Base-by-base conservation (phyloP, 2,329 filamentous ascomycete genomes). In the Epichloe coenophiala region DNA sequence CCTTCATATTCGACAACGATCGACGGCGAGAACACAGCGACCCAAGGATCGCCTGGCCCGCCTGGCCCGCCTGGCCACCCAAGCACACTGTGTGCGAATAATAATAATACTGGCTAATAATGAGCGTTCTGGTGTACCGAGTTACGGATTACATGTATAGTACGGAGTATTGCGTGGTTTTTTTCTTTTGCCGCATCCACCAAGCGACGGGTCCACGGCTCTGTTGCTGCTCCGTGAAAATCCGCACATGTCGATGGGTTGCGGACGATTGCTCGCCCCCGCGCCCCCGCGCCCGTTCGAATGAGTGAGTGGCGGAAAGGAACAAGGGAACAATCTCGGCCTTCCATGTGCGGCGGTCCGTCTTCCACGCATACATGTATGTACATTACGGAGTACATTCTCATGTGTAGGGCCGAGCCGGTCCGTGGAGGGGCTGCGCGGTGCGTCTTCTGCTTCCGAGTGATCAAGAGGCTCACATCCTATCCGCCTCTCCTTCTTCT, bases 281-380 rank as follows among this genome's bases (percentile, higher is more conserved):
- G 39, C 45, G 31, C 44, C 47, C 40, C 37, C n/a, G 47, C 44
- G 47, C 44, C 21, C 31, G 19, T 38, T 36, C 19, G 9, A 21
- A 19, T 17, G 39, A 41, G 17, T 27, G 23, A 27, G 23, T 41
- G 39, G 40, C 40, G 40, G 45, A 43, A 15, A 13, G 45, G 21
- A 15, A 41, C 43, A 55, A 41, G 42, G 42, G 48, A 55, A 53
- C 46, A 49, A 39, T 49, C 51, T 53, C 51, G 51, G 57, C 54
- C 52, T 59, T 54, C 53, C 52, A 56, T 56, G 53, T 54, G 52
- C 58, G 55, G 54, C 58, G 55, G 54, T 52, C 55, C 57, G 53
- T 60, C 59, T 55, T 56, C 55, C 54, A 52, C 56, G 54, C 59
- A 57, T 54, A 47, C 33, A 17, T 17, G 17, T 17, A 17, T 17